Evolutionary conservation across 78 protist species (phyloP).

Genomic region (Trichosphaerium sp.): DNA sequence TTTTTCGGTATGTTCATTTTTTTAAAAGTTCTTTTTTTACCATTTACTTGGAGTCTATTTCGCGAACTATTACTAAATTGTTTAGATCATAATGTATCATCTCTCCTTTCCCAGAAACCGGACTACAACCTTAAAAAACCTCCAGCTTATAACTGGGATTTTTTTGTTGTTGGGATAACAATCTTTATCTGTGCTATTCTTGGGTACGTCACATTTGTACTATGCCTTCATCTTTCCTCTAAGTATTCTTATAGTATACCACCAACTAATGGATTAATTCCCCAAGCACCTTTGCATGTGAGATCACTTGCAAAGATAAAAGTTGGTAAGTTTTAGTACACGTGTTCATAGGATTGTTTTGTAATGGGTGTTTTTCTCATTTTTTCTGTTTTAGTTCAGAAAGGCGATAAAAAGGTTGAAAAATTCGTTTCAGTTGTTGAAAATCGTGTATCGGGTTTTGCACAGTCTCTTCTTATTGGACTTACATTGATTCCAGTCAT

Average conservation of each 20-base stretch:
- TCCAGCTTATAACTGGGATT: neutral
- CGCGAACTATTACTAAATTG: no score
- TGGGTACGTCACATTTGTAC: no score
- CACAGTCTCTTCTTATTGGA: neutral
- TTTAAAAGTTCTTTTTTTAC: no score
- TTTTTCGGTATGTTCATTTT: no score
- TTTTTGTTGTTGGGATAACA: neutral
- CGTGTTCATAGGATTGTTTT: no score
- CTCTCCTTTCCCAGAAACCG: neutral
- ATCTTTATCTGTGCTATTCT: neutral
- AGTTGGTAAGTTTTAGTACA: no score
- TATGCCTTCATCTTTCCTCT: no score
- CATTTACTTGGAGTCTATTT: no score
- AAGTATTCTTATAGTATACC: no score
- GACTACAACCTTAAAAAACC: neutral
- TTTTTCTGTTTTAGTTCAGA: no score
- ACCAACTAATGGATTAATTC: conserved; percentile 1
- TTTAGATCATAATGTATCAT: conserved; percentile 12
- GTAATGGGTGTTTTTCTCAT: no score
- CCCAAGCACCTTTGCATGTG: conserved; percentile 10
- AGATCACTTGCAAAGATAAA: neutral
- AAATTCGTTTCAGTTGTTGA: neutral
- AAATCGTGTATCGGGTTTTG: neutral
- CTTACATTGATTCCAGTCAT: no score
- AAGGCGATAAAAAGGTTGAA: neutral